Base-by-base conservation (phyloP, 1,284 basidiomycete genomes). In the Puccinia novopanici region DNA sequence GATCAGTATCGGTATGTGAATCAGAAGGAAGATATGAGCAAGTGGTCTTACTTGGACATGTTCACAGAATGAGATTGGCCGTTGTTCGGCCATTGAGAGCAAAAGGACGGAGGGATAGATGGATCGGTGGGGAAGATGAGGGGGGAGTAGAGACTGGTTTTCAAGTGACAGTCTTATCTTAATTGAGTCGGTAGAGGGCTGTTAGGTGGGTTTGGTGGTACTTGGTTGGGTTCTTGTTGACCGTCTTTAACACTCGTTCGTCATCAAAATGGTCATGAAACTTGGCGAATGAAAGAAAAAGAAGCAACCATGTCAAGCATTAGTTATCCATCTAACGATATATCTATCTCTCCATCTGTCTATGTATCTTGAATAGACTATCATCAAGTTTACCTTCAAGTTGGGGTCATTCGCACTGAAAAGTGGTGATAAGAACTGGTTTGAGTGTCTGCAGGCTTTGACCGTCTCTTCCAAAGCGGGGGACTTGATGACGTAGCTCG, bases 21-120 rank as follows among this genome's bases (percentile, higher is more conserved):
- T 40, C 22, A 24, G 27, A 30, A 40, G 9, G 13, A 50, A 63
- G 1, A 27, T 42, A 27, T 5, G 57, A 30, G 54, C 34, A 9
- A 55, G 37, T 55, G 9, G 9, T 52, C 85, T 59, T 73, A 87
- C 86, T 86, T 87, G 87, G 73, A 87, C 84, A 83, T 87, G 87
- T 86, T 87, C 87, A 75, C 87, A 87, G 84, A 87, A 87, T 85
- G 87, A 72, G 70, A 81, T 81, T 17, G 79, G 79, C 24, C 79
- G 72, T 42, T 67, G 55, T 59, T 81, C 79, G 57, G 79, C 70
- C 78, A 80, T 80, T 12, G 30, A 34, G 78, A 48, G 65, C 40
- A 40, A 59, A 48, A n/a, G 6, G 48, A 54, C 8, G 52, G 52
- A 17, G 22, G 52, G 22, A 17, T n/a, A 40, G 59, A 63, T 50